Conservation (phyloP, 352 stramenopile genomes). For the Globisporangium parvum region DNA sequence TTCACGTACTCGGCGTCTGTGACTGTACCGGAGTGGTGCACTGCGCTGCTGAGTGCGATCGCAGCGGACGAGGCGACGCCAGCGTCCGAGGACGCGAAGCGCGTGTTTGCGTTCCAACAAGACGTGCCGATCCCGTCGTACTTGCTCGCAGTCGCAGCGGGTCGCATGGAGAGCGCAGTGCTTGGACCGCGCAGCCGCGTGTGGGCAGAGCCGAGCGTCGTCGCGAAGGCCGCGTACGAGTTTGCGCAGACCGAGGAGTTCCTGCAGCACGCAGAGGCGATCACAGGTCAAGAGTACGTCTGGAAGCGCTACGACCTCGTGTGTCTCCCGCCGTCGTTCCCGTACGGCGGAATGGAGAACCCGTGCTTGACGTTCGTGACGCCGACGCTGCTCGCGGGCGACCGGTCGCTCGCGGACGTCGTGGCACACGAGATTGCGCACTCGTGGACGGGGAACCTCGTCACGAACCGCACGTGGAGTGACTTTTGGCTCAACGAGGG, state of each 20-base stretch:
- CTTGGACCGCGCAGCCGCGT: slow-evolving; percentile 85
- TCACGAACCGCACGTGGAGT: slow-evolving; percentile 95
- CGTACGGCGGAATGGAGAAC: slow-evolving; percentile 78
- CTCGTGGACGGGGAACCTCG: slow-evolving; percentile 96
- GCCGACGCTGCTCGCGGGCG: slow-evolving; percentile 92
- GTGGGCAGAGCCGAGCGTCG: slow-evolving; percentile 93
- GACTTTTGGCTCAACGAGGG: slow-evolving; percentile 99
- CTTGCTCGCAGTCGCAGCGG: slow-evolving; percentile 92
- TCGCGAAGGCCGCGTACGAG: slow-evolving; percentile 90
- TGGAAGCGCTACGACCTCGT: slow-evolving; percentile 98
- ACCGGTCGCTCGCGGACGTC: slow-evolving; percentile 93
- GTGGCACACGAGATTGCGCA: slow-evolving; percentile 97
- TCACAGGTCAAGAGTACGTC: slow-evolving; percentile 90
- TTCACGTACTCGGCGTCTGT: slow-evolving; percentile 93
- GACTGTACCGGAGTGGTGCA: slow-evolving; percentile 90
- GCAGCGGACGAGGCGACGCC: slow-evolving; percentile 8
- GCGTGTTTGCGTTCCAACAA: slow-evolving; percentile 41
- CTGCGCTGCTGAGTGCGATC: slow-evolving; percentile 89
- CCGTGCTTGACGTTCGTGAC: slow-evolving; percentile 95
- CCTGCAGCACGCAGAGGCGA: slow-evolving; percentile 87
- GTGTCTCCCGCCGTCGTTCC: slow-evolving; percentile 94
- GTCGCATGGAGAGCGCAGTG: slow-evolving; percentile 85
- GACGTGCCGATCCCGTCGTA: slow-evolving; percentile 93
- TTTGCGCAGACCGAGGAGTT: slow-evolving; percentile 95
- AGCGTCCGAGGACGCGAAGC: neutral